These are phyloP conservation scores for Arthrobotrys sphaeroides DNA, from an alignment of 2,329 filamentous ascomycete genomes.

Conservation along the genomic window DNA sequence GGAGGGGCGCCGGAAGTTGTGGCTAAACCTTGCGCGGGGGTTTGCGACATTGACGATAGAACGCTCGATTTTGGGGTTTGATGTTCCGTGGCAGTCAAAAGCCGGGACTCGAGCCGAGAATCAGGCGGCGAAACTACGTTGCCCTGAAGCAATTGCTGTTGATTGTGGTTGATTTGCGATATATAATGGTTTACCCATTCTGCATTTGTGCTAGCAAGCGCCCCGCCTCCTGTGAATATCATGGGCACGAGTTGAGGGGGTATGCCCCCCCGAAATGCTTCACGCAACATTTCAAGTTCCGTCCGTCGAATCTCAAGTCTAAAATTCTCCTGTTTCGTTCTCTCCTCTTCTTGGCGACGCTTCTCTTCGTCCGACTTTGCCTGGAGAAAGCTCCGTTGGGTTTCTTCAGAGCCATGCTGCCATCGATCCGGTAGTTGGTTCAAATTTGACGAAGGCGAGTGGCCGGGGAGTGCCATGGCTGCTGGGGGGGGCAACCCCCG, in stretches of 20 bases:
- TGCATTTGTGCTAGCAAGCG: constrained; percentile 64
- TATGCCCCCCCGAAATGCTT: constrained; percentile 66
- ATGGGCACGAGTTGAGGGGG: constrained; percentile 67
- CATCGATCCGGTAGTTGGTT: constrained; percentile 60
- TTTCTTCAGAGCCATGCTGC: constrained; percentile 65
- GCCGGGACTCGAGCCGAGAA: constrained; percentile 38
- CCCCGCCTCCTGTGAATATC: constrained; percentile 66
- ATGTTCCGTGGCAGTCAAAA: constrained; percentile 54
- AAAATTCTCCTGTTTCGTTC: constrained; percentile 65
- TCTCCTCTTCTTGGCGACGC: constrained; percentile 67
- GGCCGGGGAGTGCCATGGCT: constrained; percentile 64
- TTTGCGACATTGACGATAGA: constrained; percentile 62
- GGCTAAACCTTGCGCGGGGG: constrained; percentile 60
- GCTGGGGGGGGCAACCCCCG: constrained; percentile 67
- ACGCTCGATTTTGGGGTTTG: constrained; percentile 49
- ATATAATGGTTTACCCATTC: constrained; percentile 67
- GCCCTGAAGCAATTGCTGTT: constrained; percentile 61
- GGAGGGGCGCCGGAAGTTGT: constrained; percentile 55
- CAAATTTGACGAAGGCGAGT: constrained; percentile 57
- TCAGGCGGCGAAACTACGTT: constrained; percentile 47
- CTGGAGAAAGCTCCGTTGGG: constrained; percentile 66
- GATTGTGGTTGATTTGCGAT: constrained; percentile 63
- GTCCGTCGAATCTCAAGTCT: constrained; percentile 66
- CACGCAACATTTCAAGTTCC: constrained; percentile 66
- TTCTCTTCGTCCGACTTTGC: constrained; percentile 67